Evolutionary conservation across 192 early-diverging fungal species (phyloP).

Genomic region (Rhizophlyctis rosea): DNA sequence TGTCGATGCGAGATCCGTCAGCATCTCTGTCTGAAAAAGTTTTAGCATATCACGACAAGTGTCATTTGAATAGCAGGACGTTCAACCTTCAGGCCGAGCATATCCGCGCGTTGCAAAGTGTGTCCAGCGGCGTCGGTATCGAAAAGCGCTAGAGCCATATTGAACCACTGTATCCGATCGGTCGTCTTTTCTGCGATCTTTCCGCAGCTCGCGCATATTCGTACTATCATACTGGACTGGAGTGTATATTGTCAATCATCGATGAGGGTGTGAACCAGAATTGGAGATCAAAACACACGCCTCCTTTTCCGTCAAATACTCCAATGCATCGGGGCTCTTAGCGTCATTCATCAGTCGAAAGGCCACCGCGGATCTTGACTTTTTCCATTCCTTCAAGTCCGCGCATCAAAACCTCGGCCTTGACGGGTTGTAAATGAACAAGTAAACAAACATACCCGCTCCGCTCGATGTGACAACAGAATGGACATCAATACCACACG

Average conservation of each 20-base stretch:
- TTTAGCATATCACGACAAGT: too few relatives aligned
- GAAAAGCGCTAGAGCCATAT: background rate
- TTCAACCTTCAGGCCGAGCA: too few relatives aligned
- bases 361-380: background rate
- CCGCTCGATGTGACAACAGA: background rate
- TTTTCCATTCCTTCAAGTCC: background rate
- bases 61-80: too few relatives aligned
- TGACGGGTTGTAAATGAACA: background rate
- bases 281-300: too few relatives aligned
- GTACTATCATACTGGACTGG: background rate
- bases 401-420: too few relatives aligned
- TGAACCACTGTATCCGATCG: background rate
- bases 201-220: background rate
- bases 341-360: background rate
- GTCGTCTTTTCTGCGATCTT: background rate
- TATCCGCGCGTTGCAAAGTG: too few relatives aligned
- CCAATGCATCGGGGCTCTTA: background rate
- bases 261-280: too few relatives aligned
- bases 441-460: background rate
- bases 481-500: background rate
- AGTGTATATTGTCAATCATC: too few relatives aligned
- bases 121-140: too few relatives aligned
- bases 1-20: background rate
- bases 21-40: background rate
- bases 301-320: background rate